These are phyloP conservation scores for Laburnicola sp. DNA, from an alignment of 2,329 filamentous ascomycete genomes.

Conservation along the genomic window DNA sequence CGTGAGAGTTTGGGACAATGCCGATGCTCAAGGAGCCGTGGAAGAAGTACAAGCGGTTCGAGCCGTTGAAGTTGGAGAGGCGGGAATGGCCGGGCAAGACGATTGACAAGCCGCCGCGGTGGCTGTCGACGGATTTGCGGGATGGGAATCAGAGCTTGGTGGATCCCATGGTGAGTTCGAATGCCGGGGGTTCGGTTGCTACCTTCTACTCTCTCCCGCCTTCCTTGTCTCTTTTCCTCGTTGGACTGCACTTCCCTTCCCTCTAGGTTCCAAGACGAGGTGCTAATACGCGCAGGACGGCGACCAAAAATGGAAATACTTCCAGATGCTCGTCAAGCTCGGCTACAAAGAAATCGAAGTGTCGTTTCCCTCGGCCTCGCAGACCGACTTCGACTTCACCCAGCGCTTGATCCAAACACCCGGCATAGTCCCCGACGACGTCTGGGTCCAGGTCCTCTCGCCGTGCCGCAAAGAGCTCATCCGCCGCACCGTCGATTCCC, in stretches of 20 bases:
- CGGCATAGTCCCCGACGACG: conserved; percentile 81
- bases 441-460: conserved; percentile 87
- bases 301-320: conserved; percentile 93
- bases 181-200: neutral
- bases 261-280: neutral
- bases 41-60: conserved; percentile 74
- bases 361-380: conserved; percentile 89
- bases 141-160: conserved; percentile 94
- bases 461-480: conserved; percentile 93
- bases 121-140: conserved; percentile 84
- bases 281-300: no score
- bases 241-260: neutral
- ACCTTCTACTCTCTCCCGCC: no score
- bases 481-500: conserved; percentile 82
- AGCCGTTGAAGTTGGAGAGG: conserved; percentile 67
- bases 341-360: conserved; percentile 99
- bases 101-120: conserved; percentile 82
- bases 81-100: conserved; percentile 83
- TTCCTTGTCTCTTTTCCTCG: no score
- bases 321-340: conserved; percentile 87
- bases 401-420: conserved; percentile 82
- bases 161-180: conserved; percentile 84
- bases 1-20: conserved; percentile 29
- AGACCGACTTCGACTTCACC: conserved; percentile 96
- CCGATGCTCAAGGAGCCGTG: conserved; percentile 71